Percentiles rank a stretch among this genome's conserved stretches.
phyloP scores from a whole-genome alignment of 2,329 filamentous ascomycete genomes.

The Periconia macrospinosa region DNA sequence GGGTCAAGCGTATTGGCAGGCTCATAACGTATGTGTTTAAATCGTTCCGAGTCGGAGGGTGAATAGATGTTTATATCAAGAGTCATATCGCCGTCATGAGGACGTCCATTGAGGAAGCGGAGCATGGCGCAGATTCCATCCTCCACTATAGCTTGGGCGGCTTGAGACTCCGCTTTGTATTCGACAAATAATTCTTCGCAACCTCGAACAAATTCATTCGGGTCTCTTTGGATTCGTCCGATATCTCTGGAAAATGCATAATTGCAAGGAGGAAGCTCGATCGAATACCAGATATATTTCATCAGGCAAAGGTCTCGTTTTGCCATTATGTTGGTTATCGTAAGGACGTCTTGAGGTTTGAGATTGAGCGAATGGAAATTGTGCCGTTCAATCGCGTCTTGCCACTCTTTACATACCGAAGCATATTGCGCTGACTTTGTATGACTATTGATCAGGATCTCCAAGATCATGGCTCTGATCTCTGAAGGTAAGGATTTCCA shows the following conservation, averaged over 20 bases:
- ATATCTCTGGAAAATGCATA: slow-evolving; percentile 1
- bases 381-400: slow-evolving; percentile 6
- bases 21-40: slow-evolving; percentile 9
- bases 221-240: background rate
- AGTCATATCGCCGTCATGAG: slow-evolving; percentile 2
- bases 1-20: background rate
- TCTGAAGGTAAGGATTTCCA: background rate
- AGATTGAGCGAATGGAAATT: slow-evolving; percentile 9
- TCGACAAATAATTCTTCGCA: background rate
- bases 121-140: slow-evolving; percentile 2
- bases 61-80: slow-evolving; percentile 13
- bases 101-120: slow-evolving; percentile 3
- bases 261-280: slow-evolving; percentile 8
- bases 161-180: background rate
- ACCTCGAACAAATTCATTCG: background rate
- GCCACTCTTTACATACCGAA: slow-evolving; percentile 10
- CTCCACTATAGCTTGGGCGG: background rate
- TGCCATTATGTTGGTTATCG: background rate
- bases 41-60: slow-evolving; percentile 9
- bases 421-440: slow-evolving; percentile 6
- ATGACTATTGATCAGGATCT: background rate
- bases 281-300: slow-evolving; percentile 8
- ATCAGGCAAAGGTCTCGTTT: slow-evolving; percentile 1
- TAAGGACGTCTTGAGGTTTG: slow-evolving; percentile 3
- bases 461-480: background rate